Evolutionary conservation across 2,329 filamentous ascomycete genomes (phyloP).

Genomic region (Aspergillus transmontanensis): DNA sequence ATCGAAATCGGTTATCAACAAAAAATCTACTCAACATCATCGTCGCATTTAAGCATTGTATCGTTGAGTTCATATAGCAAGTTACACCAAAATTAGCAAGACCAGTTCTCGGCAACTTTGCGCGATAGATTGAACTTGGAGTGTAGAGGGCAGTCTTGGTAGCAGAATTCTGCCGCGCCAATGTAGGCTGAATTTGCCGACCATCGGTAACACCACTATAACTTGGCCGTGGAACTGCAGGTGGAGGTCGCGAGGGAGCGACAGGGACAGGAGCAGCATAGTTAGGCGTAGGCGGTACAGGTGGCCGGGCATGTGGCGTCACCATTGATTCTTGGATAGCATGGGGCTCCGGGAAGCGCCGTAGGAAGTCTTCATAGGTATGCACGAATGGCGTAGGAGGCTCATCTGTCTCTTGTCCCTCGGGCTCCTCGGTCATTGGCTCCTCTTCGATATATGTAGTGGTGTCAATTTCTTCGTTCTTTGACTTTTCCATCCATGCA

Average conservation of each 20-base stretch:
- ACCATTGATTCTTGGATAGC: constrained; percentile 61
- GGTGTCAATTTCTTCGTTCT: constrained; percentile 62
- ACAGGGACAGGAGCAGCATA: constrained; percentile 56
- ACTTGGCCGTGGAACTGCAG: constrained; percentile 68
- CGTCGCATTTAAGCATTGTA: constrained; percentile 81
- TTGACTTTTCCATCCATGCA: constrained; percentile 76
- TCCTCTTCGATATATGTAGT: constrained; percentile 43
- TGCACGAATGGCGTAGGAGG: constrained; percentile 60
- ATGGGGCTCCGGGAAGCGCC: constrained; percentile 74
- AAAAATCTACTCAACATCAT: constrained; percentile 64
- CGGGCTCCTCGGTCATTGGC: constrained; percentile 42
- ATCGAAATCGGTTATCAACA: constrained; percentile 63
- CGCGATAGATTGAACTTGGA: constrained; percentile 43
- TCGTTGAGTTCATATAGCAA: constrained; percentile 89
- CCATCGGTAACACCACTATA: constrained; percentile 79
- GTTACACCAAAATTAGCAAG: constrained; percentile 79
- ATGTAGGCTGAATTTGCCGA: constrained; percentile 47
- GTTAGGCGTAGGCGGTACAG: constrained; percentile 33
- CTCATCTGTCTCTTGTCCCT: constrained; percentile 48
- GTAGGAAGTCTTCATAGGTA: constrained; percentile 80
- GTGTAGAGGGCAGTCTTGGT: constrained; percentile 48
- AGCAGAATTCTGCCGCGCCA: constrained; percentile 48
- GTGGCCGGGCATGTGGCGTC: constrained; percentile 37
- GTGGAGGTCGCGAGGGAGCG: constrained; percentile 65
- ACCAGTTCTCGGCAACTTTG: constrained; percentile 67